A percentile compares a stretch with the other conserved stretches of the same genome.
Conservation (phyloP, 352 stramenopile genomes). For the Globisporangium uncinulatum region DNA sequence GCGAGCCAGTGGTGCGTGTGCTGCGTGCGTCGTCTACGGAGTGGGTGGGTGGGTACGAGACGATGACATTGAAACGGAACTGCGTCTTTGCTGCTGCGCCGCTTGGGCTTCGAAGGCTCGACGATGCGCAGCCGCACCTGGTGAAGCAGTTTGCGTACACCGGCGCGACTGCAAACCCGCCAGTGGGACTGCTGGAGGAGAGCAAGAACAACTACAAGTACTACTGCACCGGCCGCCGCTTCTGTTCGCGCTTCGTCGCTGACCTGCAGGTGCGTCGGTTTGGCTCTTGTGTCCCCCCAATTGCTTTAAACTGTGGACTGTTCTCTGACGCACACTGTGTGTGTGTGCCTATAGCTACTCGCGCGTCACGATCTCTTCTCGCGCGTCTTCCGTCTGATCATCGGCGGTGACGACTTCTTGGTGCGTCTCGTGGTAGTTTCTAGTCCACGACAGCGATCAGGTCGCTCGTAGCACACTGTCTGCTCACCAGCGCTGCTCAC, state of each 20-base stretch:
- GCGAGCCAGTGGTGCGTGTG: slow-evolving; percentile 53
- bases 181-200: slow-evolving; percentile 62
- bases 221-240: slow-evolving; percentile 76
- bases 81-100: no score
- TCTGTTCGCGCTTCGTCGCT: slow-evolving; percentile 63
- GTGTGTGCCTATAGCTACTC: slow-evolving; percentile 23
- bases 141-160: slow-evolving; percentile 76
- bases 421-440: neutral
- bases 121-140: slow-evolving; percentile 56
- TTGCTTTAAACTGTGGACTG: no score
- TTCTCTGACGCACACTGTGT: neutral
- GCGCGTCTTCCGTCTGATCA: slow-evolving; percentile 37
- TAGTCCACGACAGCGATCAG: neutral
- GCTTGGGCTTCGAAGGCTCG: slow-evolving; percentile 25
- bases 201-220: slow-evolving; percentile 80
- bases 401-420: slow-evolving; percentile 18
- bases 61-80: no score
- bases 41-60: no score
- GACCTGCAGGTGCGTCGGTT: slow-evolving; percentile 44
- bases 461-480: no score
- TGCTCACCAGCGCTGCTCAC: no score
- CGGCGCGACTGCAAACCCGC: slow-evolving; percentile 45
- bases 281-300: neutral
- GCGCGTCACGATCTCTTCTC: slow-evolving; percentile 64
- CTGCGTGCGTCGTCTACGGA: no score